These are phyloP conservation scores for Emericellopsis atlantica DNA, from an alignment of 2,329 filamentous ascomycete species.

Conservation along the genomic window DNA sequence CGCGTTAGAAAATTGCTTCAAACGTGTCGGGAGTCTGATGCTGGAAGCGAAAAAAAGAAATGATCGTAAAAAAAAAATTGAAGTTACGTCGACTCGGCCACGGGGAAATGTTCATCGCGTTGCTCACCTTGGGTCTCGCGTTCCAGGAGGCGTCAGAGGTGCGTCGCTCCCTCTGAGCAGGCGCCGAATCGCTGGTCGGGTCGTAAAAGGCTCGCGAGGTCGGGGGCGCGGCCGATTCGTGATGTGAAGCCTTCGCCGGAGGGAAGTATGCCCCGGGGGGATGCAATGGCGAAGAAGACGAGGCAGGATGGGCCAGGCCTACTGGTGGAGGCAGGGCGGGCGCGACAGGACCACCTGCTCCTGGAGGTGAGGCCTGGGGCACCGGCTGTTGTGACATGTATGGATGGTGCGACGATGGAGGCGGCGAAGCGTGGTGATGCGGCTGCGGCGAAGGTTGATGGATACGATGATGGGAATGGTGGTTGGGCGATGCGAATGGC, in stretches of 20 bases:
- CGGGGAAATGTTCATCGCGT: conserved; percentile 2
- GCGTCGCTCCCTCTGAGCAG: conserved; percentile 23
- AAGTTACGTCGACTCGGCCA: not conserved
- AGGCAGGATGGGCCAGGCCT: conserved; percentile 7
- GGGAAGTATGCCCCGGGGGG: conserved; percentile 28
- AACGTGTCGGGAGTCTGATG: not conserved
- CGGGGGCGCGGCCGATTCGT: conserved; percentile 4
- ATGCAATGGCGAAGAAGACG: conserved; percentile 20
- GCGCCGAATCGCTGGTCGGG: conserved; percentile 32
- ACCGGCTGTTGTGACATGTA: conserved; percentile 23
- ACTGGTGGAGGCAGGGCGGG: conserved; percentile 16
- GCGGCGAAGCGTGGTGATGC: conserved; percentile 6
- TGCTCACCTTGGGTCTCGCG: conserved; percentile 34
- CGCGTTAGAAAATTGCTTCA: no score
- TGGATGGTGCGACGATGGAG: conserved; percentile 6
- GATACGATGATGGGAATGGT: conserved; percentile 3
- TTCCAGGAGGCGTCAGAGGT: conserved; percentile 32
- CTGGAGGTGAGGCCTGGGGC: conserved; percentile 7
- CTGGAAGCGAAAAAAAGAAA: not conserved
- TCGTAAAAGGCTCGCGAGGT: conserved; percentile 37
- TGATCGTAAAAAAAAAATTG: not conserved
- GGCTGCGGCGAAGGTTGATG: conserved; percentile 17
- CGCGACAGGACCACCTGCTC: conserved; percentile 14
- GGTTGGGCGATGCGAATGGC: conserved; percentile 5
- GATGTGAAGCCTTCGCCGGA: conserved; percentile 3